phyloP scores from a whole-genome alignment of 2,329 filamentous ascomycete species.

The Nigrograna mackinnonii region DNA sequence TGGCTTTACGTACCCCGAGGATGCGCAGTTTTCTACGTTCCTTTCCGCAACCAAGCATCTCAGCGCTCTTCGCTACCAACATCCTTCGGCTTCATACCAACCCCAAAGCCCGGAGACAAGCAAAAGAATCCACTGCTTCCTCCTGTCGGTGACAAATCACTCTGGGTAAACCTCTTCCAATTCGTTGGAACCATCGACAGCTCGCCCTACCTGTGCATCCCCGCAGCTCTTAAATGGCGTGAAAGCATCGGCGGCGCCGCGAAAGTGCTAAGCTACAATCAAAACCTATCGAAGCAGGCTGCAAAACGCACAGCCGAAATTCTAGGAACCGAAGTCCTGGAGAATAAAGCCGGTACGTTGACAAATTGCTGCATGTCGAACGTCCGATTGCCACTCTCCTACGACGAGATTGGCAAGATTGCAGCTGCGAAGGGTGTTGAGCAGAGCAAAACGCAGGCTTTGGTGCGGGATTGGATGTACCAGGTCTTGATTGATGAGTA shows the following conservation, averaged over 20 bases:
- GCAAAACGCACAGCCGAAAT: constrained; percentile 62
- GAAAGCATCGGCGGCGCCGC: constrained; percentile 73
- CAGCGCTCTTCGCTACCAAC: constrained; percentile 78
- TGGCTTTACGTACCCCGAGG: constrained; percentile 84
- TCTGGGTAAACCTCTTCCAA: constrained; percentile 73
- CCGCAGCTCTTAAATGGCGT: constrained; percentile 73
- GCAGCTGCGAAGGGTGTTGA: constrained; percentile 19
- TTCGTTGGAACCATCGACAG: constrained; percentile 78
- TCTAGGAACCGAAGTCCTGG: constrained; percentile 72
- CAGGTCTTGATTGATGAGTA: constrained; percentile 56
- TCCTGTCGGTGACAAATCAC: constrained; percentile 51
- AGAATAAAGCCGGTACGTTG: constrained; percentile 66
- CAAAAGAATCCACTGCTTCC: constrained; percentile 45
- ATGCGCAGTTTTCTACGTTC: constrained; percentile 81
- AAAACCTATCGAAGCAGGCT: constrained; percentile 65
- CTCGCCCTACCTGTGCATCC: constrained; percentile 71
- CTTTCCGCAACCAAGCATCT: constrained; percentile 72
- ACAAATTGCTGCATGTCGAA: constrained; percentile 73
- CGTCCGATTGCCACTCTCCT: constrained; percentile 68
- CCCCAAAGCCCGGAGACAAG: constrained; percentile 12
- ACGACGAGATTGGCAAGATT: constrained; percentile 30
- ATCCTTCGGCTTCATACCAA: constrained; percentile 73
- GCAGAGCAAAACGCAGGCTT: constrained; percentile 18
- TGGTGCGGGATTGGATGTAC: constrained; percentile 47
- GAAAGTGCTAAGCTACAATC: constrained; percentile 66